Conservation (phyloP, 805 yeast genomes). For the Candida boleticola region DNA sequence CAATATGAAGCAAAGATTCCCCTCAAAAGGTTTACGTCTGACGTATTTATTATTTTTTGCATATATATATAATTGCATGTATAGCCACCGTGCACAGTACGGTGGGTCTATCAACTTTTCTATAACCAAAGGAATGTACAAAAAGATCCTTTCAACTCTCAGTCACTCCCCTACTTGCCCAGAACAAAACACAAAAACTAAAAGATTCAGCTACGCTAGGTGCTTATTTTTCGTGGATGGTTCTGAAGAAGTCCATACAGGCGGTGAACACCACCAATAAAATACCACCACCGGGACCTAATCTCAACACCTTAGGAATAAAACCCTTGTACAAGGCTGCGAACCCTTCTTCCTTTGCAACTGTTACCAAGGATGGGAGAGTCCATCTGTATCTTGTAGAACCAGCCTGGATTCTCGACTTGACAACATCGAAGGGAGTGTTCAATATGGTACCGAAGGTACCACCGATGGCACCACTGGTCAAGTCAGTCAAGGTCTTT, state of each 20-base stretch:
- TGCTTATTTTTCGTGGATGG: constrained; percentile 30
- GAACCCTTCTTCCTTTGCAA: constrained; percentile 89
- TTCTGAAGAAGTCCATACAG: constrained; percentile 90
- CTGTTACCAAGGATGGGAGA: constrained; percentile 68
- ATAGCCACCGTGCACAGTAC: too few species aligned
- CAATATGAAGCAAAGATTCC: too few species aligned
- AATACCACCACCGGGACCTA: constrained; percentile 99
- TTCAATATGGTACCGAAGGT: constrained; percentile 92
- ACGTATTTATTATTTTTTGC: too few species aligned
- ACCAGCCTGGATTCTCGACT: constrained; percentile 93
- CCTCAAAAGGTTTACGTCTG: too few species aligned
- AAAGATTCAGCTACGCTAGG: too few species aligned
- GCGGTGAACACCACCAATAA: constrained; percentile 93
- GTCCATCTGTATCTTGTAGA: constrained; percentile 92
- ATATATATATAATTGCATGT: too few species aligned
- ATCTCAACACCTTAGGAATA: constrained; percentile 92
- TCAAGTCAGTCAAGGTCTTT: constrained; percentile 80
- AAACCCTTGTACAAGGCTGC: constrained; percentile 92
- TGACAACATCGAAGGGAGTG: constrained; percentile 97
- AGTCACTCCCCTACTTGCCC: too few species aligned
- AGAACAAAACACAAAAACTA: too few species aligned
- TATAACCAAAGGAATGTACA: too few species aligned
- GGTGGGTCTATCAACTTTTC: too few species aligned
- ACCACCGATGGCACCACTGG: constrained; percentile 96
- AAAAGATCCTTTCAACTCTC: too few species aligned